Conservation (phyloP, 2,329 filamentous ascomycete species). For the Colletotrichum gigasporum region DNA sequence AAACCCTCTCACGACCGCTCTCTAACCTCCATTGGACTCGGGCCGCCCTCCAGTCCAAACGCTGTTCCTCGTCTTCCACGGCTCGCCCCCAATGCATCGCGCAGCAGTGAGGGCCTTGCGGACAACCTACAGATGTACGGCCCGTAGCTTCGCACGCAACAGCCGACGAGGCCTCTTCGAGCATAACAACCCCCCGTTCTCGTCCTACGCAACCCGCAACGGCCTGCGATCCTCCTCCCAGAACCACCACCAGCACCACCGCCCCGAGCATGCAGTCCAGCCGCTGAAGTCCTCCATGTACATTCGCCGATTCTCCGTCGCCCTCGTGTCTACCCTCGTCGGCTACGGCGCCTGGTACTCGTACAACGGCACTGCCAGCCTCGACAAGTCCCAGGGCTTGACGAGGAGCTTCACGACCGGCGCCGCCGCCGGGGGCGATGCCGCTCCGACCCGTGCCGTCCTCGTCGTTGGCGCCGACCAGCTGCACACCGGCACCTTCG, state of each 20-base stretch:
- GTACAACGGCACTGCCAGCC: constrained; percentile 60
- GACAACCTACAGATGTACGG: constrained; percentile 71
- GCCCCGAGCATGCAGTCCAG: constrained; percentile 48
- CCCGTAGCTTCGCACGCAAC: constrained; percentile 67
- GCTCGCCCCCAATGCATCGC: constrained; percentile 72
- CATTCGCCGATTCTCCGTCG: constrained; percentile 72
- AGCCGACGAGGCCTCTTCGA: constrained; percentile 52
- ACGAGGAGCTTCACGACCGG: constrained; percentile 54
- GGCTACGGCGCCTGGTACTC: constrained; percentile 82
- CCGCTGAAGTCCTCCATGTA: constrained; percentile 79
- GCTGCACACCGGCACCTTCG: constrained; percentile 86
- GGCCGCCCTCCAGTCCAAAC: constrained; percentile 30
- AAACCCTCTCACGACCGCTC: constrained; percentile 27
- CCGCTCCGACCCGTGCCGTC: constrained; percentile 69
- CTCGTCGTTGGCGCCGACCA: constrained; percentile 91
- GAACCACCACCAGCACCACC: constrained; percentile 30
- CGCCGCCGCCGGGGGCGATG: constrained; percentile 45
- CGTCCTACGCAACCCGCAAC: constrained; percentile 33
- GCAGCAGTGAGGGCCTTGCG: constrained; percentile 74
- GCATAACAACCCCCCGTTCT: constrained; percentile 29
- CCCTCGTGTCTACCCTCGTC: constrained; percentile 75
- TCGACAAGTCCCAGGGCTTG: constrained; percentile 45
- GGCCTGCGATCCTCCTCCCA: constrained; percentile 32
- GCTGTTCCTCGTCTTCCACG: constrained; percentile 2
- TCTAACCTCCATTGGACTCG: constrained; percentile 23